Percentiles rank a stretch among this genome's conserved stretches.
Evolutionary conservation across 2,329 filamentous ascomycete species (phyloP).

Genomic region (Penicillium decumbens): DNA sequence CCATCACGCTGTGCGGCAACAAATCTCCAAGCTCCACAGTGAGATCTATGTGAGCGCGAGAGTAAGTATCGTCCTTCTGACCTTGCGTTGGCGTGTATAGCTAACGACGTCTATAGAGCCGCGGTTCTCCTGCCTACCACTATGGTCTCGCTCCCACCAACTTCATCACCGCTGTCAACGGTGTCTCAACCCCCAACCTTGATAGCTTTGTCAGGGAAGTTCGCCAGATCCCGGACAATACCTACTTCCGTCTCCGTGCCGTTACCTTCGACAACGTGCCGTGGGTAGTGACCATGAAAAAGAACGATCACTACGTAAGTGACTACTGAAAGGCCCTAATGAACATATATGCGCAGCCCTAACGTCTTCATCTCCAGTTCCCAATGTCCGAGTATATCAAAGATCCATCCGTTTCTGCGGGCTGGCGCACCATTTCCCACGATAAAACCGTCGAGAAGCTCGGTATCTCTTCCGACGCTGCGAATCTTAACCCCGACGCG

Average conservation of each 20-base stretch:
- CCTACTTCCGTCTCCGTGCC: slow-evolving; percentile 95
- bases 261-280: slow-evolving; percentile 98
- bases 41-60: slow-evolving; percentile 93
- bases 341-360: not conserved
- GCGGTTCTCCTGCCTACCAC: slow-evolving; percentile 79
- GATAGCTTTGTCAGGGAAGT: slow-evolving; percentile 75
- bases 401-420: slow-evolving; percentile 48
- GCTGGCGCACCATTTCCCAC: slow-evolving; percentile 57
- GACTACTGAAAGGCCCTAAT: not conserved
- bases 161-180: slow-evolving; percentile 95
- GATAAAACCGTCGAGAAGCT: slow-evolving; percentile 42
- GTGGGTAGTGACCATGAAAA: slow-evolving; percentile 99
- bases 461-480: slow-evolving; percentile 36
- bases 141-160: slow-evolving; percentile 94
- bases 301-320: slow-evolving; percentile 87
- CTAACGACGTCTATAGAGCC: slow-evolving; percentile 45
- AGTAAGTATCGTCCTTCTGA: slow-evolving; percentile 28
- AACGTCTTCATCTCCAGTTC: slow-evolving; percentile 44
- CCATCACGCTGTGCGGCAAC: slow-evolving; percentile 92
- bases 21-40: slow-evolving; percentile 93
- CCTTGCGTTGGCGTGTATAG: not conserved
- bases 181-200: slow-evolving; percentile 75
- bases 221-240: slow-evolving; percentile 87
- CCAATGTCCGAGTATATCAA: slow-evolving; percentile 63
- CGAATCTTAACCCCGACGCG: slow-evolving; percentile 44